Percentiles rank a stretch among this genome's conserved stretches.
Conservation (phyloP, 148 eudicot genomes). For the Chenopodium quinoa region DNA sequence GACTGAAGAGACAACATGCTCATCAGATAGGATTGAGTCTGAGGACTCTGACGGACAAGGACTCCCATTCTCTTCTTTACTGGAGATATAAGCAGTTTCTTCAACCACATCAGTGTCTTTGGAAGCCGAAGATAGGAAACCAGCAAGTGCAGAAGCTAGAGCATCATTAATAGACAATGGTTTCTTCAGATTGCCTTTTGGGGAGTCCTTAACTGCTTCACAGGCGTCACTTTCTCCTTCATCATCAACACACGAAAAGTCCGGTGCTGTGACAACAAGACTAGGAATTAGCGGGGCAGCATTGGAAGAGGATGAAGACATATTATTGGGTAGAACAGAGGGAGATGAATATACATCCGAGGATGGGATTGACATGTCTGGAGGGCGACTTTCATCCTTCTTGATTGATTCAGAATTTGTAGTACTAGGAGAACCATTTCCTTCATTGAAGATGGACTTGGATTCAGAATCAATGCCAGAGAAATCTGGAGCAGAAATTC, state of each 20-base stretch:
- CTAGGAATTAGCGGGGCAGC: constrained; percentile 46
- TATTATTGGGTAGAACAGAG: constrained; percentile 22
- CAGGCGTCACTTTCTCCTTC: constrained; percentile 49
- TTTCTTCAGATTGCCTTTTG: constrained; percentile 39
- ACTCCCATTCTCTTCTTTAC: constrained; percentile 12
- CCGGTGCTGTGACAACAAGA: constrained; percentile 75
- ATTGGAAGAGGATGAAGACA: constrained; percentile 8
- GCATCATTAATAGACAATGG: constrained; percentile 75
- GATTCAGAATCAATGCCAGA: constrained; percentile 47
- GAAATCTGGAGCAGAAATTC: constrained; percentile 61
- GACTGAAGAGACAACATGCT: constrained; percentile 22
- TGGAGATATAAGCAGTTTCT: constrained; percentile 22
- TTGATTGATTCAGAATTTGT: constrained; percentile 35
- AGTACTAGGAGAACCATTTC: constrained; percentile 29
- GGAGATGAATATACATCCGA: constrained; percentile 15
- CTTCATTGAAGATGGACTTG: constrained; percentile 40
- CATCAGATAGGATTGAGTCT: constrained; percentile 16
- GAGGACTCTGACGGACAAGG: constrained; percentile 21
- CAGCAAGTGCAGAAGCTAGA: constrained; percentile 82
- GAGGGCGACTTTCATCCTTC: constrained; percentile 26
- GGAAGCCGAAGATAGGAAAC: constrained; percentile 47
- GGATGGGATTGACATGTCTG: constrained; percentile 23
- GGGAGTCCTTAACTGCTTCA: constrained; percentile 34
- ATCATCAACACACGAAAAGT: constrained; percentile 59
- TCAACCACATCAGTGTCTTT: constrained; percentile 20